phyloP scores from a whole-genome alignment of 2,329 filamentous ascomycete genomes.

The Aspergillus fumigatus region DNA sequence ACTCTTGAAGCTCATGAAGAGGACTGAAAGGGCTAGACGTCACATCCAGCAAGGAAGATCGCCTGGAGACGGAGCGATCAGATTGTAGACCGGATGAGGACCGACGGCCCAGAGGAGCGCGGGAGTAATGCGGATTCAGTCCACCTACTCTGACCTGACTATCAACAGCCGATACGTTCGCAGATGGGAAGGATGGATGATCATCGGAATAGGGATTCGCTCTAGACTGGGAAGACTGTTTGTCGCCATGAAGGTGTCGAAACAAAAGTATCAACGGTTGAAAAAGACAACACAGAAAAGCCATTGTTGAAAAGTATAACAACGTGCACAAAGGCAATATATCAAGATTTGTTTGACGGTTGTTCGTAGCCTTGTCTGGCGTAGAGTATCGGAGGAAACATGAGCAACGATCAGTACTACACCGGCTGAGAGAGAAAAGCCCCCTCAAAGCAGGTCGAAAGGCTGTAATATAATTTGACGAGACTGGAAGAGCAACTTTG shows the following conservation, averaged over 20 bases:
- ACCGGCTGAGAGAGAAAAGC: no score
- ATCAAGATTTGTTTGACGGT: background rate
- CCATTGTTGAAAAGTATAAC: background rate
- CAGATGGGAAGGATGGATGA: background rate
- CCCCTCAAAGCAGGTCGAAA: no score
- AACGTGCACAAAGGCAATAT: background rate
- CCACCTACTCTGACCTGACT: no score
- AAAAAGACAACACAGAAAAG: background rate
- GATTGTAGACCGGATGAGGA: background rate
- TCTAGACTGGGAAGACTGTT: background rate
- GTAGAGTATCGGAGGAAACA: background rate
- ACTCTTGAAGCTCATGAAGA: background rate
- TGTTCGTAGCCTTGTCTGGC: background rate
- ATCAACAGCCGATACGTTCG: background rate
- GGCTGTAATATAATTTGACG: no score
- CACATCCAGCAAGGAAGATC: background rate
- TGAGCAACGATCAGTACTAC: no score
- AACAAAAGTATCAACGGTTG: background rate
- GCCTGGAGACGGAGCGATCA: background rate
- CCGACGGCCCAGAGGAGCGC: no score
- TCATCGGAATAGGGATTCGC: background rate
- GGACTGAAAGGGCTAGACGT: background rate
- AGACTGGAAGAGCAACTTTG: no score
- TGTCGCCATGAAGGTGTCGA: background rate
- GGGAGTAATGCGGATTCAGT: no score